These are phyloP conservation scores for Xylaria palmicola DNA, from an alignment of 495 filamentous ascomycete genomes.

Conservation along the genomic window DNA sequence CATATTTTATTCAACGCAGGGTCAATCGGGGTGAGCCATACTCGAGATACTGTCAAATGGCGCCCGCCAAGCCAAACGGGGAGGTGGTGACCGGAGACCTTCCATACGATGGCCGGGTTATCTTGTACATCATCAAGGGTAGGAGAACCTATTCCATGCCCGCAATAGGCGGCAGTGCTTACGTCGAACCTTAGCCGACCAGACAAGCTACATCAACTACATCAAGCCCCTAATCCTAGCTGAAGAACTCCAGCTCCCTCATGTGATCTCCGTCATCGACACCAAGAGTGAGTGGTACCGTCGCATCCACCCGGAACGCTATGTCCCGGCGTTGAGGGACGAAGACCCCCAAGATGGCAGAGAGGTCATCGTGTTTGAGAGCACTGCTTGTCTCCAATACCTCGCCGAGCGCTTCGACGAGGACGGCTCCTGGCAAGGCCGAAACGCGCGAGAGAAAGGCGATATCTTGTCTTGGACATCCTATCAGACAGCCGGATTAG, in stretches of 20 bases:
- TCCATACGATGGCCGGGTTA: conserved; percentile 23
- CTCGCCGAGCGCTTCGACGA: conserved; percentile 25
- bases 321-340: conserved; percentile 20
- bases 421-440: conserved; percentile 17
- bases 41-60: neutral
- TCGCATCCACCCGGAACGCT: conserved; percentile 21
- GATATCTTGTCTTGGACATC: conserved; percentile 16
- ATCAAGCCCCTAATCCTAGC: conserved; percentile 30
- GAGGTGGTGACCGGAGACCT: conserved; percentile 19
- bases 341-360: conserved; percentile 17
- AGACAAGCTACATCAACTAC: conserved; percentile 30
- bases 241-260: conserved; percentile 22
- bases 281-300: conserved; percentile 25
- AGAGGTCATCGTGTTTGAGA: conserved; percentile 27
- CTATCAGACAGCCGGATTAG: conserved; percentile 16
- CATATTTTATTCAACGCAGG: neutral
- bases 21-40: neutral
- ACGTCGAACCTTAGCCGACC: conserved; percentile 15
- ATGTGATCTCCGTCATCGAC: conserved; percentile 28
- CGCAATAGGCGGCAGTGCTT: neutral
- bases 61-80: conserved; percentile 5
- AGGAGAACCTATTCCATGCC: neutral
- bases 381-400: conserved; percentile 31
- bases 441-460: conserved; percentile 17
- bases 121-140: conserved; percentile 30